A percentile compares a stretch with the other conserved stretches of the same genome.
These are phyloP conservation scores for Penicillium sp. DNA, from an alignment of 2,329 filamentous ascomycete species.

Conservation along the genomic window DNA sequence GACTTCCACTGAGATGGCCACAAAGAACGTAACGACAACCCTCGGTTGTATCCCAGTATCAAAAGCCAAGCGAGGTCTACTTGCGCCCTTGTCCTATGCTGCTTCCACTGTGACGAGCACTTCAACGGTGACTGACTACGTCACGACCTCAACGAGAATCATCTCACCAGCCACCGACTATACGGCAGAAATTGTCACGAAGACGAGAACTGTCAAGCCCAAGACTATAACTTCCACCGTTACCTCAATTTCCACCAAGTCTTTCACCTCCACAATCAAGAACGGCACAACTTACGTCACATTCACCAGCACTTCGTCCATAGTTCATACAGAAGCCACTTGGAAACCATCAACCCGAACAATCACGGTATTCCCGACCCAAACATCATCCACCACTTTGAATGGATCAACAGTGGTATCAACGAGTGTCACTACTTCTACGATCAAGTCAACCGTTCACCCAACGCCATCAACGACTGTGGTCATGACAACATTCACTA, in stretches of 20 bases:
- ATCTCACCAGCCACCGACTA: neutral
- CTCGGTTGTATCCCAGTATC: neutral
- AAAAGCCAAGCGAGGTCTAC: constrained; percentile 1
- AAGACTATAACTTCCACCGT: neutral
- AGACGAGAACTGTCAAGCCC: neutral
- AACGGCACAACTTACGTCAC: neutral
- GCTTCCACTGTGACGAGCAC: neutral
- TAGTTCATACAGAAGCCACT: neutral
- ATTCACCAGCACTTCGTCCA: neutral
- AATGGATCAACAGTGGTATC: neutral
- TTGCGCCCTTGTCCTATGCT: neutral
- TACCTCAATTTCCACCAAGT: neutral
- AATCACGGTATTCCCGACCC: neutral
- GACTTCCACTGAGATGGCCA: neutral
- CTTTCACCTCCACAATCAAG: neutral
- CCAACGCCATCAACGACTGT: neutral
- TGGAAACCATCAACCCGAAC: neutral
- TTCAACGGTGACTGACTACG: neutral
- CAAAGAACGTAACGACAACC: neutral
- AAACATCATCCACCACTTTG: neutral
- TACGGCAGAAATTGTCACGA: neutral
- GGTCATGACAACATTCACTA: neutral
- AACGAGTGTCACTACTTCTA: neutral
- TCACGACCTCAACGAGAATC: neutral
- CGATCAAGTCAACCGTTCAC: neutral